Conservation (phyloP, 495 filamentous ascomycete genomes). For the Penicillium taxi region DNA sequence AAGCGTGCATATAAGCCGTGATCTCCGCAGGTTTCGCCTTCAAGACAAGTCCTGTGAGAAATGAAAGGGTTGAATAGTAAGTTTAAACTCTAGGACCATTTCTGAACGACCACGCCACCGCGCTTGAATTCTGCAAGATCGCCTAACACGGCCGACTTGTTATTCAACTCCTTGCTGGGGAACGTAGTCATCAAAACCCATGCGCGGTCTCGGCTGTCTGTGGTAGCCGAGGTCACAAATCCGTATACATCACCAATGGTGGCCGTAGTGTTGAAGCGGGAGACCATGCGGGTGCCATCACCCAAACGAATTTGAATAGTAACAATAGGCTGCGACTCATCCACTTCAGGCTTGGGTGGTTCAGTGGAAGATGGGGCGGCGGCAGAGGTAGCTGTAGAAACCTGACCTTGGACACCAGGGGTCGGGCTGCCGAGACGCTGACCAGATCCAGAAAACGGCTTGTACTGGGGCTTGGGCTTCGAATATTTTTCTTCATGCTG, state of each 20-base stretch:
- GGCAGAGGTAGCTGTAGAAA: slow-evolving; percentile 34
- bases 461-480: slow-evolving; percentile 74
- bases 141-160: slow-evolving; percentile 58
- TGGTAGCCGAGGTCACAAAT: slow-evolving; percentile 66
- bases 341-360: slow-evolving; percentile 46
- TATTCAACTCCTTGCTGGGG: slow-evolving; percentile 84
- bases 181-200: slow-evolving; percentile 94
- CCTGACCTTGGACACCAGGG: slow-evolving; percentile 47
- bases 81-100: slow-evolving; percentile 53
- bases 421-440: slow-evolving; percentile 88
- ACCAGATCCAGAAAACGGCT: slow-evolving; percentile 75
- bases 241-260: slow-evolving; percentile 86
- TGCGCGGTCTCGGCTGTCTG: slow-evolving; percentile 46
- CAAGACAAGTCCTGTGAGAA: too few relatives aligned
- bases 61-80: background rate
- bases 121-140: slow-evolving; percentile 79
- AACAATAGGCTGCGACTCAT: slow-evolving; percentile 69
- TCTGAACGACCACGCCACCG: slow-evolving; percentile 79
- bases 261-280: slow-evolving; percentile 85
- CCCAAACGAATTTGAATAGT: slow-evolving; percentile 83
- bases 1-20: background rate
- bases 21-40: too few relatives aligned
- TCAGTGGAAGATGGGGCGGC: slow-evolving; percentile 16
- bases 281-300: slow-evolving; percentile 77
- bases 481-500: slow-evolving; percentile 80